Evolutionary conservation across 129 eudicot species (phyloP).

Genomic region (Arctium minus): DNA sequence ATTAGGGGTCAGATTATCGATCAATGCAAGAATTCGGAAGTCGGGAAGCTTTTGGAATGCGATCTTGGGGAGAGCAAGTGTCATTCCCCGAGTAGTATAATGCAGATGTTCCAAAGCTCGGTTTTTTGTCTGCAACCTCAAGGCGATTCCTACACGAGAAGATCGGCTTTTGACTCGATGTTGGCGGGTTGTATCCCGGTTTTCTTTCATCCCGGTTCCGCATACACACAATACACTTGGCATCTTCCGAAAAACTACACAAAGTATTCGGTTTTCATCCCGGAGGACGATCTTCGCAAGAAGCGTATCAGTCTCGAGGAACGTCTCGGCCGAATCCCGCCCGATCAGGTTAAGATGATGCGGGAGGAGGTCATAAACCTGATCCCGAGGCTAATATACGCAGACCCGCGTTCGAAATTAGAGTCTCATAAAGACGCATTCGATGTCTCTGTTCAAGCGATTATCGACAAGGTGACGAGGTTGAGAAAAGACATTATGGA

Average conservation of each 20-base stretch:
- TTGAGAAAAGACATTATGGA: constrained; percentile 67
- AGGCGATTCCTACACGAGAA: constrained; percentile 52
- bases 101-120: constrained; percentile 44
- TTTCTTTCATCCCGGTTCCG: constrained; percentile 55
- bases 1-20: constrained; percentile 41
- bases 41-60: constrained; percentile 35
- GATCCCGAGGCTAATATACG: constrained; percentile 49
- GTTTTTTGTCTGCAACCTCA: constrained; percentile 57
- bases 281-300: constrained; percentile 33
- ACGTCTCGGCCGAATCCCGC: constrained; percentile 31
- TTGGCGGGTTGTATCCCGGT: constrained; percentile 68
- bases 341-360: constrained; percentile 34
- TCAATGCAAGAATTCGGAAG: constrained; percentile 41
- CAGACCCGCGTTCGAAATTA: constrained; percentile 34
- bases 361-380: constrained; percentile 46
- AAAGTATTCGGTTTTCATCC: constrained; percentile 54
- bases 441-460: constrained; percentile 59
- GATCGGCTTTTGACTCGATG: constrained; percentile 60
- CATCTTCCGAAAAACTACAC: constrained; percentile 46
- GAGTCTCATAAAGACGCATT: constrained; percentile 49
- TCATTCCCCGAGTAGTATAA: constrained; percentile 38
- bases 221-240: constrained; percentile 51
- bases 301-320: constrained; percentile 31
- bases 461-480: constrained; percentile 72
- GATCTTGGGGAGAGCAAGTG: constrained; percentile 32